Conservation (phyloP, 176 grass and related monocot species). For the Carex parvula region DNA sequence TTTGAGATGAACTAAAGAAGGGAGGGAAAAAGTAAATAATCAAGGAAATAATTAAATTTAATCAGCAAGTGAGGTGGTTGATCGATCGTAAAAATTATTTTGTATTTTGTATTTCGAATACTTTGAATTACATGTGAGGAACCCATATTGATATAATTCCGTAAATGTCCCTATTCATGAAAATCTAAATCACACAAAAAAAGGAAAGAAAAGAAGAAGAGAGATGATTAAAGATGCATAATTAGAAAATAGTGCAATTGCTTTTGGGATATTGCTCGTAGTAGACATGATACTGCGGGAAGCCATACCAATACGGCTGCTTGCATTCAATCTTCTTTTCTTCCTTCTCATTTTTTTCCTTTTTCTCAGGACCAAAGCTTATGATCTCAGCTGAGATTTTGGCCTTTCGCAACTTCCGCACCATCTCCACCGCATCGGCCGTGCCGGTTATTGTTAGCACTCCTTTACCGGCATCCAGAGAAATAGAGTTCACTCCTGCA, state of each 20-base stretch:
- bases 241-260: too few species aligned
- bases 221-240: too few species aligned
- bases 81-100: background rate
- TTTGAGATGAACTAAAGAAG: background rate
- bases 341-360: constrained; percentile 36
- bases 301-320: too few species aligned
- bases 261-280: too few species aligned
- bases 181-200: too few species aligned
- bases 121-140: too few species aligned
- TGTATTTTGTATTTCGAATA: too few species aligned
- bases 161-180: too few species aligned
- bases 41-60: background rate
- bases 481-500: constrained; percentile 55
- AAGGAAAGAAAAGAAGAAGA: too few species aligned
- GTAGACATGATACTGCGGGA: too few species aligned
- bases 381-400: constrained; percentile 21
- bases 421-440: constrained; percentile 47
- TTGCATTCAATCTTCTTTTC: constrained; percentile 18
- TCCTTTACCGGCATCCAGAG: constrained; percentile 45
- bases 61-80: background rate
- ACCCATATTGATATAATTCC: too few species aligned
- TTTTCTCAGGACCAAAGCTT: constrained; percentile 55
- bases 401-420: constrained; percentile 42
- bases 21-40: background rate
- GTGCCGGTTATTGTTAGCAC: constrained; percentile 54